Evolutionary conservation across 2,329 filamentous ascomycete species (phyloP).

Genomic region (Penicillium brasilianum): DNA sequence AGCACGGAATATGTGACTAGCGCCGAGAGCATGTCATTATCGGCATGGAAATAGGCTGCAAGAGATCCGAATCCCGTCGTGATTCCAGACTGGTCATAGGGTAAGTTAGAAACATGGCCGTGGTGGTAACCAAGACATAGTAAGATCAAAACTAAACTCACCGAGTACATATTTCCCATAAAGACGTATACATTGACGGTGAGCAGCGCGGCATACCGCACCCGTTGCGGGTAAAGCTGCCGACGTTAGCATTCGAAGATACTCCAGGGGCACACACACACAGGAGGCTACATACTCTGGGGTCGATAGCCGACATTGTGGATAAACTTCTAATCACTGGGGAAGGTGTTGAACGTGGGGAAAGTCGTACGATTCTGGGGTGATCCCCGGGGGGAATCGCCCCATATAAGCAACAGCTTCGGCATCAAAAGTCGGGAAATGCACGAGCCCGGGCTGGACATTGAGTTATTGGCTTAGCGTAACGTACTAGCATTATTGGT

Average conservation of each 20-base stretch:
- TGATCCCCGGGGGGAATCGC: not conserved
- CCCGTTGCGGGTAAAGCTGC: constrained; percentile 32
- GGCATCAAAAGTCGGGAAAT: constrained; percentile 9
- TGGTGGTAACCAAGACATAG: not conserved
- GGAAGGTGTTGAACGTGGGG: constrained; percentile 4
- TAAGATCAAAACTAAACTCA: constrained; percentile 8
- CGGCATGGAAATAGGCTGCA: constrained; percentile 28
- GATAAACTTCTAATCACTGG: not conserved
- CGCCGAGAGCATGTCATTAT: constrained; percentile 24
- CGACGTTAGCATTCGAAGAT: constrained; percentile 6
- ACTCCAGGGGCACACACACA: not conserved
- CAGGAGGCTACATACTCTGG: constrained; percentile 22
- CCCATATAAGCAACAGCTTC: constrained; percentile 20
- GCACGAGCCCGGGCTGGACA: constrained; percentile 7
- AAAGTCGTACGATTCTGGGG: constrained; percentile 17
- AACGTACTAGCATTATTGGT: not conserved
- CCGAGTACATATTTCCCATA: constrained; percentile 38
- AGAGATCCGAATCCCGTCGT: constrained; percentile 32
- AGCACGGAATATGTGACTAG: constrained; percentile 34
- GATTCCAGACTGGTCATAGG: constrained; percentile 26
- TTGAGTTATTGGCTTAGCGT: not conserved
- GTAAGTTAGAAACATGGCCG: constrained; percentile 3
- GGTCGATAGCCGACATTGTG: constrained; percentile 26
- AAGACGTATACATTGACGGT: constrained; percentile 37
- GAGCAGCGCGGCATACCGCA: constrained; percentile 34